Conservation (phyloP, 306 rosid species). For the Vicia villosa region DNA sequence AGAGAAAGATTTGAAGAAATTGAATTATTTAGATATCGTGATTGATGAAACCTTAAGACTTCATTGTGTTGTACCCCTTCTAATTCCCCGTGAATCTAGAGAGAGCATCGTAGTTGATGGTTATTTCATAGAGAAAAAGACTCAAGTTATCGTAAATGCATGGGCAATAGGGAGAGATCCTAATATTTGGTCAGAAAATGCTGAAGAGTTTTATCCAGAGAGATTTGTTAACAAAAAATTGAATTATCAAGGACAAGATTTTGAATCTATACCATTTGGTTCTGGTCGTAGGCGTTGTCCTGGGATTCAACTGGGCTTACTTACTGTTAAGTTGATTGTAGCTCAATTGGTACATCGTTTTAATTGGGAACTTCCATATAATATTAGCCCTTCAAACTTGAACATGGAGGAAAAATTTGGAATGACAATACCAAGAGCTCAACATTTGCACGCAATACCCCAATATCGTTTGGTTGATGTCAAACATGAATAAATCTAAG, state of each 20-base stretch:
- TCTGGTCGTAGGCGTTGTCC: not conserved
- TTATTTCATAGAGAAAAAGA: not conserved
- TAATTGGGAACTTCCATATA: not conserved
- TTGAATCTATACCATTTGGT: not conserved
- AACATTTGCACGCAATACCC: not conserved
- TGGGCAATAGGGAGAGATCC: not conserved
- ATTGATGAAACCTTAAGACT: not conserved
- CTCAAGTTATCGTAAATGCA: not conserved
- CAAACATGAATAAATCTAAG: not conserved
- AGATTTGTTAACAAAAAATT: not conserved
- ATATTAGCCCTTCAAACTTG: not conserved
- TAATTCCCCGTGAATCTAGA: not conserved
- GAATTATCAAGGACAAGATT: not conserved
- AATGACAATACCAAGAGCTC: not conserved
- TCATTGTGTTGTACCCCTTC: not conserved
- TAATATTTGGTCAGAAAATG: not conserved
- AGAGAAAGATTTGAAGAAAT: not conserved
- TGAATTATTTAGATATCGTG: not conserved
- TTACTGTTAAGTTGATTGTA: not conserved
- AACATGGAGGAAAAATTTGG: not conserved
- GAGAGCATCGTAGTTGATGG: not conserved
- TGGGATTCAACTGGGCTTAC: not conserved
- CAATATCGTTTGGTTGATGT: not conserved
- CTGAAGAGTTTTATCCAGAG: not conserved
- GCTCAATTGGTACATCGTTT: not conserved